Base-by-base conservation (phyloP, 1,284 basidiomycete genomes). In the Rhodotorula sp. region DNA sequence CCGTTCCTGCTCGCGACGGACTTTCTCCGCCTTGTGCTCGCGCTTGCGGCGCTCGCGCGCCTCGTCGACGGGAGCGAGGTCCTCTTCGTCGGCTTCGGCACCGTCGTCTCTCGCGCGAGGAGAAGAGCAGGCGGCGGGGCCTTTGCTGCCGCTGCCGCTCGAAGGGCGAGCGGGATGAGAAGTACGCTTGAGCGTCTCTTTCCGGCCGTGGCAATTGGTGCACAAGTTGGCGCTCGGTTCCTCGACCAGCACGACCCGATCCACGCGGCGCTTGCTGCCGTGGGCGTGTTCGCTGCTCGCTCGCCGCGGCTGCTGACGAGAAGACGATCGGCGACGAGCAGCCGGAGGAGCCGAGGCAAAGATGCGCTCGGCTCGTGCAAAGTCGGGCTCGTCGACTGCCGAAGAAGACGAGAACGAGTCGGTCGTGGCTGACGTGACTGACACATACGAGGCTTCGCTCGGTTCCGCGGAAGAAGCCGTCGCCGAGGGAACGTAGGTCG, bases 321-420 rank as follows among this genome's bases (percentile, higher is more conserved):
- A 14, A 2, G 57, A n/a, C 15, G 45, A 26, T 4, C 44, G 18
- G 29, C 54, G n/a, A 14, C 33, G 33, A 12, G 46, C 48, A 26
- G 26, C 46, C 45, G 62, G 26, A 24, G 55, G 62, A 14, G 66
- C 67, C 18, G 62, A 57, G 17, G 49, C 30, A n/a, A 72, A 72
- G 58, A 72, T 69, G 30, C 58, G 59, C 44, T 66, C 62, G 22
- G 70, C 70, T 8, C 70, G 60, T 0, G 55, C 61, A 45, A 72
- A 72, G 58, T 72, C 70, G 18, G 70, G 70, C 33, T 66, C 67
- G 51, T 65, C 63, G 1, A 33, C 60, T 15, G 60, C n/a, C 10
- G 53, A 54, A 29, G 53, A n/a, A 17, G 26, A 54, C 26, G 42
- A 20, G 57, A 17, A 24, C n/a, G 29, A 37, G 33, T 60, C 66